Conservation (phyloP, 768 basidiomycete species). For the Serendipita sp. region DNA sequence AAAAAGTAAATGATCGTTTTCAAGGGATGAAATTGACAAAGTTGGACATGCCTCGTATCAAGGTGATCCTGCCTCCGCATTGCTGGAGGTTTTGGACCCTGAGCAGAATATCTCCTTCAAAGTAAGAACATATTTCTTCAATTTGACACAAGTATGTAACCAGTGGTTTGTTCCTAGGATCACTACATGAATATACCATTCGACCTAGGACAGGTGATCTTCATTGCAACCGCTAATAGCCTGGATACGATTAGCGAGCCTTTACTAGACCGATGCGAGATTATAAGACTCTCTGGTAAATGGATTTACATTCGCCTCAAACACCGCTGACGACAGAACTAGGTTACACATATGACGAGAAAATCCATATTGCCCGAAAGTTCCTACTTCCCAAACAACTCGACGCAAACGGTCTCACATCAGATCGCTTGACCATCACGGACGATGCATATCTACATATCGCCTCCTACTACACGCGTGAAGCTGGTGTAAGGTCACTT, state of each 20-base stretch:
- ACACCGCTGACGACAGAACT: conserved; percentile 10
- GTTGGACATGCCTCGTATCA: conserved; percentile 67
- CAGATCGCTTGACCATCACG: conserved; percentile 43
- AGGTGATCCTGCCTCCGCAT: conserved; percentile 79
- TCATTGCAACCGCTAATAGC: conserved; percentile 85
- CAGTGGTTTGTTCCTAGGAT: conserved; percentile 32
- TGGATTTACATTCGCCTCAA: no score
- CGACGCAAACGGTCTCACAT: conserved; percentile 52
- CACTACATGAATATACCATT: conserved; percentile 85
- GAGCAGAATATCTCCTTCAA: conserved; percentile 61
- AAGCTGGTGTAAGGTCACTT: conserved; percentile 83
- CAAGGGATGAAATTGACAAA: conserved; percentile 79
- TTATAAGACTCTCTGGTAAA: conserved; percentile 62
- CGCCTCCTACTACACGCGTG: conserved; percentile 68
- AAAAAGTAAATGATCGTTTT: background rate
- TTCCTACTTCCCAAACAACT: conserved; percentile 87
- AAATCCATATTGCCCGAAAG: conserved; percentile 70
- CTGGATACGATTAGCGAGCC: conserved; percentile 82
- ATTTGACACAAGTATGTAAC: background rate
- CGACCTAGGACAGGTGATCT: conserved; percentile 74
- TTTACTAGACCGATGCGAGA: conserved; percentile 76
- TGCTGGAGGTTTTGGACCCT: conserved; percentile 85
- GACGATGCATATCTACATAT: conserved; percentile 57
- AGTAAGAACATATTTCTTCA: conserved; percentile 1
- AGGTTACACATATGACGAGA: conserved; percentile 82